phyloP scores from a whole-genome alignment of 768 basidiomycete genomes.

The Terana coerulea region DNA sequence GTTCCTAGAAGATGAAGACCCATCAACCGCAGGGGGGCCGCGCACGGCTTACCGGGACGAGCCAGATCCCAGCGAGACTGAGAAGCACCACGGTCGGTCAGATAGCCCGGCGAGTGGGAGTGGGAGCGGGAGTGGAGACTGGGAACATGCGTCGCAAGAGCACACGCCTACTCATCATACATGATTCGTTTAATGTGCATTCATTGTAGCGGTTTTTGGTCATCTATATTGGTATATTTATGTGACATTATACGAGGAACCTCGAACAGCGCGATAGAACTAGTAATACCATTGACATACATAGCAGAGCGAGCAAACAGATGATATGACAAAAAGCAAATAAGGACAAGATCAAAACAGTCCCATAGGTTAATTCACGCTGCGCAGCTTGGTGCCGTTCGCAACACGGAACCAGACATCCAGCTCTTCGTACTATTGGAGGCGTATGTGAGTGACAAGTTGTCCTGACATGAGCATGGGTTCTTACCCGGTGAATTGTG shows the following conservation, averaged over 20 bases:
- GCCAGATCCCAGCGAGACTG: slow-evolving; percentile 35
- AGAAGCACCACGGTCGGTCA: slow-evolving; percentile 4
- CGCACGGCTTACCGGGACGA: slow-evolving; percentile 48
- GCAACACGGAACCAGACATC: slow-evolving; percentile 81
- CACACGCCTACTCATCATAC: slow-evolving; percentile 55
- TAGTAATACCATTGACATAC: slow-evolving; percentile 16
- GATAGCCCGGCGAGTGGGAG: slow-evolving; percentile 31
- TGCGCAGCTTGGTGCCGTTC: slow-evolving; percentile 76
- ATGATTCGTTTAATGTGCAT: slow-evolving; percentile 17
- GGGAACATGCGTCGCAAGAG: slow-evolving; percentile 69
- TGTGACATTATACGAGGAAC: slow-evolving; percentile 7
- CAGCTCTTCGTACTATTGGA: slow-evolving; percentile 85
- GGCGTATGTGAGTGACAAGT: slow-evolving; percentile 11
- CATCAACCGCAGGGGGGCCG: slow-evolving; percentile 25
- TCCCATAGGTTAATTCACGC: slow-evolving; percentile 36
- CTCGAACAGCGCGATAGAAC: too few relatives aligned
- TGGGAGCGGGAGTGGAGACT: slow-evolving; percentile 63
- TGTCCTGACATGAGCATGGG: background rate
- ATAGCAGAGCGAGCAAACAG: slow-evolving; percentile 14
- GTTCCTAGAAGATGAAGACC: slow-evolving; percentile 79
- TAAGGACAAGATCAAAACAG: background rate
- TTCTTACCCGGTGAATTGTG: slow-evolving; percentile 71
- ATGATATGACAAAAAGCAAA: slow-evolving; percentile 16
- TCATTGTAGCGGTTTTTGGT: slow-evolving; percentile 10
- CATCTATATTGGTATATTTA: slow-evolving; percentile 17